A percentile compares a stretch with the other conserved stretches of the same genome.
phyloP scores from a whole-genome alignment of 345 rosid genomes.

The Mangifera indica region DNA sequence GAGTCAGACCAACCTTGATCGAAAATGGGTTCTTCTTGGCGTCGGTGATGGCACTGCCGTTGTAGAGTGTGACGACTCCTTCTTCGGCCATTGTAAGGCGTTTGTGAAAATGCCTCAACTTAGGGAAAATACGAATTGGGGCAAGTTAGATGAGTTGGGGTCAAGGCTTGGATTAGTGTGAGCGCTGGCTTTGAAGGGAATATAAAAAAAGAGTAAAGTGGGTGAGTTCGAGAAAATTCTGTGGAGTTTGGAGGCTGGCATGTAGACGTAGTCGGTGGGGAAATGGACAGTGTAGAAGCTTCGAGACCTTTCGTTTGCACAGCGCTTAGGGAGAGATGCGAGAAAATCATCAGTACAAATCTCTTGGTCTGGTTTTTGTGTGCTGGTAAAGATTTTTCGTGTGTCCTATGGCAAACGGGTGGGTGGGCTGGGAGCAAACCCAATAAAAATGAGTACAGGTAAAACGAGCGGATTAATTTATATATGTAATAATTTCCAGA shows the following conservation, averaged over 20 bases:
- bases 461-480: too few relatives aligned
- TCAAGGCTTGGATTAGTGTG: background rate
- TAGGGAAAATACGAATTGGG: too few relatives aligned
- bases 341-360: too few relatives aligned
- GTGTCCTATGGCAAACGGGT: too few relatives aligned
- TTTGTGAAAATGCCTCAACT: conserved; percentile 22
- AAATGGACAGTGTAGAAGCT: conserved; percentile 26
- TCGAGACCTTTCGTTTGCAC: conserved; percentile 14
- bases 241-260: conserved; percentile 4
- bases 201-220: background rate
- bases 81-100: conserved; percentile 34
- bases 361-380: too few relatives aligned
- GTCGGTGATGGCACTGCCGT: conserved; percentile 47
- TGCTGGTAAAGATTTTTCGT: too few relatives aligned
- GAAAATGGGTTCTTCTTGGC: conserved; percentile 50
- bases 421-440: too few relatives aligned
- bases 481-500: too few relatives aligned
- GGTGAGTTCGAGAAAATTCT: conserved; percentile 30
- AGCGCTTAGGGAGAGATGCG: background rate
- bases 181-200: background rate
- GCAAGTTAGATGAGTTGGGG: background rate
- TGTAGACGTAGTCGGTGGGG: conserved; percentile 29
- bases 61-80: conserved; percentile 47
- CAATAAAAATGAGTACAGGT: too few relatives aligned
- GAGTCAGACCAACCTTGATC: conserved; percentile 58